A percentile compares a stretch with the other conserved stretches of the same genome.
Conservation (phyloP, 73 alveolate species). For the Diophrys sp. region DNA sequence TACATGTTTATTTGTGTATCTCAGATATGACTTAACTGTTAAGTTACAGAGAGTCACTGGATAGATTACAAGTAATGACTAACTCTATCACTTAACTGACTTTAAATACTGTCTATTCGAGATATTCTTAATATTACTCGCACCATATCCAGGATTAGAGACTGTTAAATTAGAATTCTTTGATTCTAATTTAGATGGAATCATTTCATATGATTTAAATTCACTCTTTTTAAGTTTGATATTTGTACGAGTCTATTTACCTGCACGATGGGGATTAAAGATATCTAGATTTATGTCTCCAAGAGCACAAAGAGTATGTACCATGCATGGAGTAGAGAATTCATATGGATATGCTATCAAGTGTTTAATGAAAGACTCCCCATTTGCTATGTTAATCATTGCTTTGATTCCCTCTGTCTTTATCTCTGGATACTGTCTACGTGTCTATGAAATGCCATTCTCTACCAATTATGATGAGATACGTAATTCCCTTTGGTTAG, state of each 20-base stretch:
- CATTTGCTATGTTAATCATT: conserved; percentile 43
- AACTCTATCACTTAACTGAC: neutral
- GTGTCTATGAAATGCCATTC: conserved; percentile 70
- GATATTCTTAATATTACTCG: neutral
- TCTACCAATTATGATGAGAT: conserved; percentile 19
- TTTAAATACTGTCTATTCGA: conserved; percentile 6
- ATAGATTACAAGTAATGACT: conserved; percentile 9
- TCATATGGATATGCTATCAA: conserved; percentile 62
- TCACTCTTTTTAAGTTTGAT: conserved; percentile 47
- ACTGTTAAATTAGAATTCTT: conserved; percentile 10
- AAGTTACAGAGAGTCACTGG: neutral
- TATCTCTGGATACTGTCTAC: conserved; percentile 59
- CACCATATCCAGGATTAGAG: conserved; percentile 18
- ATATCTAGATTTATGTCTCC: conserved; percentile 59
- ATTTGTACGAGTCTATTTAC: conserved; percentile 52
- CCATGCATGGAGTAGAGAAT: conserved; percentile 74
- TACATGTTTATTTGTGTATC: too few species aligned
- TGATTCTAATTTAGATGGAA: conserved; percentile 36
- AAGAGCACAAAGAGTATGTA: conserved; percentile 74
- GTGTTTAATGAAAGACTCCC: conserved; percentile 64
- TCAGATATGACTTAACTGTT: neutral
- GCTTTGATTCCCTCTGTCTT: conserved; percentile 56
- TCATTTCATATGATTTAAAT: conserved; percentile 47
- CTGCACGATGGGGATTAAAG: conserved; percentile 56
- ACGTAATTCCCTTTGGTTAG: conserved; percentile 88